Evolutionary conservation across 177 flowering plant species (phyloP), one percentile per base, ranked within the genome.

Genomic region (Vitis hybrid): DNA sequence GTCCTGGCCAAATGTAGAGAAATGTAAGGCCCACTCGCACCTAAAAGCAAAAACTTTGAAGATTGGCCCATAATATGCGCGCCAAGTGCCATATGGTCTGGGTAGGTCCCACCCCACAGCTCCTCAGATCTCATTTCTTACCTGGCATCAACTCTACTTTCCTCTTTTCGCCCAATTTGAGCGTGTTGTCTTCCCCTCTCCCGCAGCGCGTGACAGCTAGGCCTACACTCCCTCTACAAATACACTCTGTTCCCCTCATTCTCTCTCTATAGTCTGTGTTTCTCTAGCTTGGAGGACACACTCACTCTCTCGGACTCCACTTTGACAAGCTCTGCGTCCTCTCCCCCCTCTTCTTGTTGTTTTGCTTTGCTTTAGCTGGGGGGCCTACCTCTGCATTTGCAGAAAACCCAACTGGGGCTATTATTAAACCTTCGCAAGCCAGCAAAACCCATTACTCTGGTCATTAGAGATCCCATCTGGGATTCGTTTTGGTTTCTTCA

Each of bases 371-470:
- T 49, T 54, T 56, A 32, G 24, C 65, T 66, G 74, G 73, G 72
- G 46, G 69, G 65, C 41, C 11, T 21, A 15, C 3, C 20, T 57
- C 63, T 67, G 68, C 64, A 67, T 53, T 65, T 51, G 72, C 58
- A 60, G 69, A 65, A 62, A 71, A 71, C 54, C 68, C 64, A 35
- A 65, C 48, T 46, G 53, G 52, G 53, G 57, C 61, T 73, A 71
- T 79, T 68, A 78, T 84, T 79, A 73, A 75, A 71, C 55, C 86
- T 84, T 82, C 66, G 84, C 87, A 79, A 76, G 57, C 59, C 56
- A 24, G 41, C 30, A 58, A 49, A 65, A 57, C 61, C 61, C 64
- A 52, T 32, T 15, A 32, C 21, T 46, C 6, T 58, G 48, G 9
- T 41, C 48, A 6, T 41, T 9, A 41, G 48, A 41, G 9, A 41